These are phyloP conservation scores for Ophiosphaerella narmari DNA, from an alignment of 2,329 filamentous ascomycete genomes.

Conservation along the genomic window DNA sequence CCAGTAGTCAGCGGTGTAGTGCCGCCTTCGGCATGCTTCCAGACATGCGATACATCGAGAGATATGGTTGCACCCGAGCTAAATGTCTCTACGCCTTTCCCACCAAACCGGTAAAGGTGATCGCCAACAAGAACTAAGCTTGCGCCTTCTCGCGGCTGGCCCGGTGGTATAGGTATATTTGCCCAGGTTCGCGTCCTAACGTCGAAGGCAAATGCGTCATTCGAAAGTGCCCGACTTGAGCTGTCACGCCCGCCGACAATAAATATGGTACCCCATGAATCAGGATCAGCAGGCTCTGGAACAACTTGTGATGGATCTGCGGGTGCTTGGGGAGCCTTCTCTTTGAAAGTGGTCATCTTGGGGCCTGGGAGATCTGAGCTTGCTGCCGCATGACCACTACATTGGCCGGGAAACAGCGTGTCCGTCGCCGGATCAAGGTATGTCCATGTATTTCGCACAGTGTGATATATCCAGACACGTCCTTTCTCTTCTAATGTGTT, in stretches of 20 bases:
- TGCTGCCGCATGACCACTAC: conserved; percentile 44
- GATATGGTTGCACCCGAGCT: conserved; percentile 27
- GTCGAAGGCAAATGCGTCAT: conserved; percentile 59
- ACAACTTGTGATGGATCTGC: conserved; percentile 48
- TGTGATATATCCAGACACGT: conserved; percentile 53
- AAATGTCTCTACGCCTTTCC: conserved; percentile 32
- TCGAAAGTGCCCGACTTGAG: conserved; percentile 30
- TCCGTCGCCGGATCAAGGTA: conserved; percentile 42
- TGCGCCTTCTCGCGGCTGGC: conserved; percentile 41
- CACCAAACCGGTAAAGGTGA: conserved; percentile 55
- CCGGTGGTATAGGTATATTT: conserved; percentile 53
- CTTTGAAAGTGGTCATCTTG: conserved; percentile 32
- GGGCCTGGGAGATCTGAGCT: conserved; percentile 49
- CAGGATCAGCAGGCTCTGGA: conserved; percentile 46
- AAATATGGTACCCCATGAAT: conserved; percentile 57
- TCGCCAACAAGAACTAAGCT: conserved; percentile 52
- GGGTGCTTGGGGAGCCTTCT: conserved; percentile 47
- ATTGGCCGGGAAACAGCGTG: conserved; percentile 31
- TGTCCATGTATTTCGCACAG: conserved; percentile 48
- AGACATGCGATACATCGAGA: conserved; percentile 42
- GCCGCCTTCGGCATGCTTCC: conserved; percentile 41
- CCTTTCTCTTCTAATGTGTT: conserved; percentile 42
- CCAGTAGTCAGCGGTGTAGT: conserved; percentile 40
- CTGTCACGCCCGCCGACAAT: conserved; percentile 53
- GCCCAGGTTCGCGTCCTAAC: conserved; percentile 56